Evolutionary conservation across 179 eudicot genomes (phyloP).

Genomic region (Actinidia polygama): DNA sequence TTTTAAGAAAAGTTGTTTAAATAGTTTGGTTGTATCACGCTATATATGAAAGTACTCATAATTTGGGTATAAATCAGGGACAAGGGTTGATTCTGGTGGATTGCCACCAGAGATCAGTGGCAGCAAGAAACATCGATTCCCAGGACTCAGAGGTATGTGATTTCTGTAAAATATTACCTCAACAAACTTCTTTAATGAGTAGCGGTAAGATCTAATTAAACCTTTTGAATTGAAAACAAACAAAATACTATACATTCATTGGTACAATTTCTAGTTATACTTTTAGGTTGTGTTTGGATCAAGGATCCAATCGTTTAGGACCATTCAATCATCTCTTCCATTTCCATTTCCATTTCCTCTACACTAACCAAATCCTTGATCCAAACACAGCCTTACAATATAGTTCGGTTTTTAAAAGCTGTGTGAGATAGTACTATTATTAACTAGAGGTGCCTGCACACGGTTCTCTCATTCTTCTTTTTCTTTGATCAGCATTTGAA

Average conservation of each 20-base stretch:
- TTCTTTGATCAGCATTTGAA: no score
- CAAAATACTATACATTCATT: no score
- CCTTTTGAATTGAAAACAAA: no score
- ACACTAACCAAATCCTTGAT: no score
- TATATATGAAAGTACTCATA: not conserved
- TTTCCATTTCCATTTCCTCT: no score
- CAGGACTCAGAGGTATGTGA: slow-evolving; percentile 62
- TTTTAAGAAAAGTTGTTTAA: not conserved
- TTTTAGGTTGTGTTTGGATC: not conserved
- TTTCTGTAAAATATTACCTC: not conserved
- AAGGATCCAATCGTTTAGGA: not conserved
- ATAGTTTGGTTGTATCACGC: not conserved
- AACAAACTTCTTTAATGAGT: not conserved
- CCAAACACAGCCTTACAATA: no score
- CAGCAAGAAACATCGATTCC: slow-evolving; percentile 49
- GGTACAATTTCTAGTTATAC: not conserved
- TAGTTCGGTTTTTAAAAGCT: no score
- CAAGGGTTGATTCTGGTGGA: slow-evolving; percentile 45
- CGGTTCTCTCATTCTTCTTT: no score
- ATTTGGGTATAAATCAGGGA: slow-evolving; percentile 37
- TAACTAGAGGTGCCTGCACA: no score
- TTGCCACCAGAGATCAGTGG: slow-evolving; percentile 32
- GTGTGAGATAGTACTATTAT: no score
- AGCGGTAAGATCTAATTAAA: not conserved
- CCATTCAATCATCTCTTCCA: no score